phyloP scores from a whole-genome alignment of 495 filamentous ascomycete genomes.

The Rostrohypoxylon terebratum region DNA sequence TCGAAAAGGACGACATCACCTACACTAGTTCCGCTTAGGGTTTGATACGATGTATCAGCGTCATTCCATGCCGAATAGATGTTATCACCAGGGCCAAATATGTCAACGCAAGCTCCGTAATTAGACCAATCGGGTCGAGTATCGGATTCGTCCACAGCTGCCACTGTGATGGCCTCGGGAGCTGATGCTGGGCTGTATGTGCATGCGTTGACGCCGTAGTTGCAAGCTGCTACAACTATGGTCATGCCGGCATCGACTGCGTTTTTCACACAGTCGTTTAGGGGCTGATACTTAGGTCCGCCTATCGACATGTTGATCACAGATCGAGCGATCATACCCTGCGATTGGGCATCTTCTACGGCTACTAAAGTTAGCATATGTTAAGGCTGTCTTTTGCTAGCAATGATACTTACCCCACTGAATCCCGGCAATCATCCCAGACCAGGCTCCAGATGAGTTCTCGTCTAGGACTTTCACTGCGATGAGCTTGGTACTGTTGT shows the following conservation, averaged over 20 bases:
- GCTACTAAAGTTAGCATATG: conserved; percentile 37
- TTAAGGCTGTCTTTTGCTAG: background rate
- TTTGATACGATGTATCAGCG: conserved; percentile 52
- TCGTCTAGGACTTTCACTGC: conserved; percentile 68
- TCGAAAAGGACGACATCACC: background rate
- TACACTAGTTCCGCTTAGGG: conserved; percentile 53
- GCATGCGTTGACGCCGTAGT: conserved; percentile 50
- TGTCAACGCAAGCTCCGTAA: conserved; percentile 59
- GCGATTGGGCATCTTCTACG: conserved; percentile 48
- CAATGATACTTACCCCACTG: conserved; percentile 53
- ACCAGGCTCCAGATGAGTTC: conserved; percentile 51
- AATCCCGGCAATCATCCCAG: conserved; percentile 63
- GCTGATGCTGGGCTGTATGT: conserved; percentile 60
- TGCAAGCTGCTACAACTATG: conserved; percentile 59
- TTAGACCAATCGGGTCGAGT: conserved; percentile 58
- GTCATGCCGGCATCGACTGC: conserved; percentile 56
- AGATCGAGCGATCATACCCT: conserved; percentile 45
- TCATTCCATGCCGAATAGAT: conserved; percentile 55
- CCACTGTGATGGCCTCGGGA: conserved; percentile 62
- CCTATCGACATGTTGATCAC: conserved; percentile 60
- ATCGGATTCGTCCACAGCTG: conserved; percentile 52
- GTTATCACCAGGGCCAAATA: conserved; percentile 39
- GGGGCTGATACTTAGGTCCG: conserved; percentile 55
- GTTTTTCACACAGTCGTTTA: conserved; percentile 53
- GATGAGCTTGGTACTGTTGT: conserved; percentile 66